Percentiles rank a stretch among this genome's conserved stretches.
Evolutionary conservation across 768 basidiomycete species (phyloP).

Genomic region (Termitomyces sp.): DNA sequence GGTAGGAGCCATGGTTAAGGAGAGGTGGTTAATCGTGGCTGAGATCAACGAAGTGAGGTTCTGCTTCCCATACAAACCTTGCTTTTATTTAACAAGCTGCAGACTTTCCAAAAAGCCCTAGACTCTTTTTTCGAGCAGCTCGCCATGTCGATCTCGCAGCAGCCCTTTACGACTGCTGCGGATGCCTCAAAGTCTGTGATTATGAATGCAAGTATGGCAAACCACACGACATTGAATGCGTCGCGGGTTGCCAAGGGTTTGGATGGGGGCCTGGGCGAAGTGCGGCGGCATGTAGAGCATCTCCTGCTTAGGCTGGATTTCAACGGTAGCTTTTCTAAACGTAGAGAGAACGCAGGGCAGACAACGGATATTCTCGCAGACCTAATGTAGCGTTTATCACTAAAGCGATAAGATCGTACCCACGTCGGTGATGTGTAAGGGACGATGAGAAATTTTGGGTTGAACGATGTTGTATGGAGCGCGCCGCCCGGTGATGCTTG

Average conservation of each 20-base stretch:
- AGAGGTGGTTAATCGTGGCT: slow-evolving; percentile 60
- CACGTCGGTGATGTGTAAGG: slow-evolving; percentile 6
- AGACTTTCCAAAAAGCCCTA: slow-evolving; percentile 66
- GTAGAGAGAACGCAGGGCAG: slow-evolving; percentile 21
- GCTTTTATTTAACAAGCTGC: background rate
- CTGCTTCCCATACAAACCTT: background rate
- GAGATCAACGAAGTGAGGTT: slow-evolving; percentile 74
- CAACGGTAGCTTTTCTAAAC: slow-evolving; percentile 68
- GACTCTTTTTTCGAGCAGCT: slow-evolving; percentile 80
- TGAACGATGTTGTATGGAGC: slow-evolving; percentile 1
- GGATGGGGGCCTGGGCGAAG: slow-evolving; percentile 56
- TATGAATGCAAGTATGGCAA: slow-evolving; percentile 51
- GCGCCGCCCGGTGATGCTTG: slow-evolving; percentile 2
- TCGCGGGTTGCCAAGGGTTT: slow-evolving; percentile 43
- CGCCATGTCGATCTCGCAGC: slow-evolving; percentile 70
- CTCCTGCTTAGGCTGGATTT: slow-evolving; percentile 80
- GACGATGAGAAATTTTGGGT: slow-evolving; percentile 2
- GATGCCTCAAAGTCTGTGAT: slow-evolving; percentile 71
- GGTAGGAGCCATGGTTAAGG: slow-evolving; percentile 69
- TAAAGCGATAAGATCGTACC: slow-evolving; percentile 11
- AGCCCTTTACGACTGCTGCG: slow-evolving; percentile 53
- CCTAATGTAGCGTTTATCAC: slow-evolving; percentile 1
- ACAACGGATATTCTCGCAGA: slow-evolving; percentile 34
- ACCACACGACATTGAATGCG: slow-evolving; percentile 48
- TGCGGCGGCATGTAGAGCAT: slow-evolving; percentile 77